Conservation (phyloP, 164 flowering plant species). For the Aristolochia fimbriata region DNA sequence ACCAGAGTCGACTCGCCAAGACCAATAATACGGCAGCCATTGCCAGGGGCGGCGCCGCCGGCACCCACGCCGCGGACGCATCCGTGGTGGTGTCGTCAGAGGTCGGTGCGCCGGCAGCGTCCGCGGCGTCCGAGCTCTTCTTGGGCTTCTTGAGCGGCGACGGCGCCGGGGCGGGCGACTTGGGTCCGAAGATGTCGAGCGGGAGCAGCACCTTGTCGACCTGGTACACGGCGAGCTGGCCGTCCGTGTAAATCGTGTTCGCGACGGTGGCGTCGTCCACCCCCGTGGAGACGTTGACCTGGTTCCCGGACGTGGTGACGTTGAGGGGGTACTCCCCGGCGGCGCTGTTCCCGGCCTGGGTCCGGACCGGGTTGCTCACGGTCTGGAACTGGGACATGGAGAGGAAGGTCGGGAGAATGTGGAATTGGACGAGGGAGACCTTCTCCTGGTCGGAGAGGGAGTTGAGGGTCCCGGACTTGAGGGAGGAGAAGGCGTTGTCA, state of each 20-base stretch:
- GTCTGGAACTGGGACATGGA: constrained; percentile 61
- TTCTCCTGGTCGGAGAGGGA: constrained; percentile 50
- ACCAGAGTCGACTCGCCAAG: too few species aligned
- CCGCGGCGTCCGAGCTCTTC: constrained; percentile 20
- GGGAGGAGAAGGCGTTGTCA: constrained; percentile 56
- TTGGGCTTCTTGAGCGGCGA: constrained; percentile 31
- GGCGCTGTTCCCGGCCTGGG: constrained; percentile 61
- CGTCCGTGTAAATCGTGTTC: constrained; percentile 46
- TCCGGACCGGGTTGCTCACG: constrained; percentile 68
- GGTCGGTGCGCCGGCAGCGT: too few species aligned
- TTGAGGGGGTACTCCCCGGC: constrained; percentile 48
- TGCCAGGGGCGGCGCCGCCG: too few species aligned
- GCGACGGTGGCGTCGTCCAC: constrained; percentile 39
- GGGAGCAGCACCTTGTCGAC: constrained; percentile 78
- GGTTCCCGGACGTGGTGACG: constrained; percentile 51
- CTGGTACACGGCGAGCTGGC: constrained; percentile 62
- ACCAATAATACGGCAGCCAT: too few species aligned
- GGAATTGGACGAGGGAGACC: constrained; percentile 53
- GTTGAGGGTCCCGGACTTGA: constrained; percentile 62
- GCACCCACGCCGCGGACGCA: too few species aligned
- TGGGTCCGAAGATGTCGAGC: constrained; percentile 35
- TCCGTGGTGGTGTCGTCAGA: too few species aligned
- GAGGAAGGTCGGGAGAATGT: constrained; percentile 43
- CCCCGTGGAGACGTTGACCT: constrained; percentile 64
- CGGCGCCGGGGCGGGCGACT: constrained; percentile 49